phyloP scores from a whole-genome alignment of 202 grass and related monocot genomes.

The Dendrocalamus latiflorus region DNA sequence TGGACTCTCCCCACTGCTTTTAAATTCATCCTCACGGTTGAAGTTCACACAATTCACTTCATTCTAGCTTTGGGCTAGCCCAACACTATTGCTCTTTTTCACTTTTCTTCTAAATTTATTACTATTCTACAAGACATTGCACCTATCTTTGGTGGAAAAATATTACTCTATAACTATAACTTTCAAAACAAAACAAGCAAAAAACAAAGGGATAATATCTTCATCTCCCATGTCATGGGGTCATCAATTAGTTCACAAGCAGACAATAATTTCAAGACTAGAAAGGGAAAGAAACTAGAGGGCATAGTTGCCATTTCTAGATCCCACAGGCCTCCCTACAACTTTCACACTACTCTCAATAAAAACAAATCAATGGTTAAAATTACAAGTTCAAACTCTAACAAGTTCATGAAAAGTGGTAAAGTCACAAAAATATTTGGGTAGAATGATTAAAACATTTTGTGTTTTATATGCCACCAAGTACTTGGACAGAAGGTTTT shows the following conservation, averaged over 20 bases:
- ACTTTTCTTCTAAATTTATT: no score
- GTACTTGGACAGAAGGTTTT: neutral
- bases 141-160: neutral
- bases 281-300: neutral
- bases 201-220: neutral
- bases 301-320: neutral
- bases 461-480: neutral
- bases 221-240: neutral
- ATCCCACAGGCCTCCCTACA: neutral
- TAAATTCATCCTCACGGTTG: neutral
- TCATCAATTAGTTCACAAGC: no score
- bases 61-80: neutral
- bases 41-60: neutral
- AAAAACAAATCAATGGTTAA: no score
- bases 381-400: no score
- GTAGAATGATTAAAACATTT: no score
- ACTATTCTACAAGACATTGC: neutral
- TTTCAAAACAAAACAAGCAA: neutral
- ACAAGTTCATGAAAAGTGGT: no score
- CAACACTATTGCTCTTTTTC: neutral
- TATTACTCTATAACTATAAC: neutral
- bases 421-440: no score
- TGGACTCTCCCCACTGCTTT: neutral
- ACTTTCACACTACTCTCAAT: no score
- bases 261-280: no score